These are phyloP conservation scores for Aspergillus novofumigatus DNA, from an alignment of 2,329 filamentous ascomycete genomes.

Conservation along the genomic window DNA sequence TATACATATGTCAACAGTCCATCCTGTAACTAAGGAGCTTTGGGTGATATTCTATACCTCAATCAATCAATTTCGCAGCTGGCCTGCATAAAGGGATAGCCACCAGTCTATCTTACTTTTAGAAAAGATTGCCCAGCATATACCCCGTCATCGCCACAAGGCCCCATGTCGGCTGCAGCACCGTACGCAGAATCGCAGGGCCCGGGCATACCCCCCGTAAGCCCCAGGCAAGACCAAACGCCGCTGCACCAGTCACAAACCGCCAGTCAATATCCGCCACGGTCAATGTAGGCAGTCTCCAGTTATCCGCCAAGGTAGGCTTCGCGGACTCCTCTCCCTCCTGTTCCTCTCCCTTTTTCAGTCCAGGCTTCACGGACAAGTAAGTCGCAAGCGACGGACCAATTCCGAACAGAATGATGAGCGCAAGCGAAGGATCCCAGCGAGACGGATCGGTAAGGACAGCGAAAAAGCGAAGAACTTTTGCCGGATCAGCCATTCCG, in stretches of 20 bases:
- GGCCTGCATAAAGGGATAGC: background rate
- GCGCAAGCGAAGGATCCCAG: conserved; percentile 49
- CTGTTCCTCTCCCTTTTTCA: conserved; percentile 12
- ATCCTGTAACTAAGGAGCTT: background rate
- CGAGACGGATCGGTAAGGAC: conserved; percentile 39
- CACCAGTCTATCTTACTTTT: background rate
- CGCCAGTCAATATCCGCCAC: conserved; percentile 46
- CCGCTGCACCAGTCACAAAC: conserved; percentile 45
- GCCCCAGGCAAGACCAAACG: conserved; percentile 52
- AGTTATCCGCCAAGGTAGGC: conserved; percentile 41
- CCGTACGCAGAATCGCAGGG: conserved; percentile 45
- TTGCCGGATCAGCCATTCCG: conserved; percentile 49
- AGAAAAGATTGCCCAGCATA: conserved; percentile 39
- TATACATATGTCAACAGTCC: background rate
- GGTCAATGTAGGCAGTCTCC: conserved; percentile 43
- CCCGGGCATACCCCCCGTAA: conserved; percentile 50
- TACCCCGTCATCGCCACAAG: conserved; percentile 46
- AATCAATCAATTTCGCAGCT: background rate
- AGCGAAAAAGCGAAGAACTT: conserved; percentile 49
- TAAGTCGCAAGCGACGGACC: conserved; percentile 42
- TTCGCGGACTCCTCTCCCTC: conserved; percentile 21
- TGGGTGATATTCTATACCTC: background rate
- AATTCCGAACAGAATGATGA: conserved; percentile 49
- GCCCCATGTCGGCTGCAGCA: conserved; percentile 48
- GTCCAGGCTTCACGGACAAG: conserved; percentile 26